These are phyloP conservation scores for Perkinsus olseni DNA, from an alignment of 169 alveolate species.

Conservation along the genomic window DNA sequence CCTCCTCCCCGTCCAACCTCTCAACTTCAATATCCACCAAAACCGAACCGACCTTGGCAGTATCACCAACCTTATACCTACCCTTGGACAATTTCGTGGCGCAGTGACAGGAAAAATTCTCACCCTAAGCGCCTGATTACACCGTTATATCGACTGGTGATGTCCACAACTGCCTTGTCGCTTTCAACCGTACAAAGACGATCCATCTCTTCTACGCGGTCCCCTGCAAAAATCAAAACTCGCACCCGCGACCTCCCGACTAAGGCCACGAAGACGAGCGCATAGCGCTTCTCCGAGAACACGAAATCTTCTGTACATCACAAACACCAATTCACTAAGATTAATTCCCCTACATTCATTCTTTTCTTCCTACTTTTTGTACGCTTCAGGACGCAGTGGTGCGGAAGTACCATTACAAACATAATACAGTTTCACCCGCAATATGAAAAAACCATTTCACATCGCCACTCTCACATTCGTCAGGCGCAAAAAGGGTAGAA, in stretches of 20 bases:
- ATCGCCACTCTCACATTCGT: no score
- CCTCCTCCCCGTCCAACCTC: conserved; percentile 3
- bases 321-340: no score
- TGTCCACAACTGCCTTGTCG: conserved; percentile 87
- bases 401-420: no score
- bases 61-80: conserved; percentile 42
- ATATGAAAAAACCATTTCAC: no score
- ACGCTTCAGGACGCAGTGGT: no score
- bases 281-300: no score
- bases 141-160: conserved; percentile 66
- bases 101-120: not conserved
- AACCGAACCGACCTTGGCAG: conserved; percentile 55
- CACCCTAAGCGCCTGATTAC: not conserved
- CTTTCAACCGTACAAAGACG: conserved; percentile 81
- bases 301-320: no score
- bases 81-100: not conserved
- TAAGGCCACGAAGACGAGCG: no score
- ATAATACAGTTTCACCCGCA: not conserved
- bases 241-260: no score
- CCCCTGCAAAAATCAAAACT: conserved; percentile 80
- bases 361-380: no score
- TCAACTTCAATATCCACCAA: conserved; percentile 54
- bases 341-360: no score
- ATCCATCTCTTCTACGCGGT: conserved; percentile 80
- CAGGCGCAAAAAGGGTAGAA: no score